A percentile compares a stretch with the other conserved stretches of the same genome.
phyloP scores from a whole-genome alignment of 2,329 filamentous ascomycete genomes.

The Alternaria sp. region DNA sequence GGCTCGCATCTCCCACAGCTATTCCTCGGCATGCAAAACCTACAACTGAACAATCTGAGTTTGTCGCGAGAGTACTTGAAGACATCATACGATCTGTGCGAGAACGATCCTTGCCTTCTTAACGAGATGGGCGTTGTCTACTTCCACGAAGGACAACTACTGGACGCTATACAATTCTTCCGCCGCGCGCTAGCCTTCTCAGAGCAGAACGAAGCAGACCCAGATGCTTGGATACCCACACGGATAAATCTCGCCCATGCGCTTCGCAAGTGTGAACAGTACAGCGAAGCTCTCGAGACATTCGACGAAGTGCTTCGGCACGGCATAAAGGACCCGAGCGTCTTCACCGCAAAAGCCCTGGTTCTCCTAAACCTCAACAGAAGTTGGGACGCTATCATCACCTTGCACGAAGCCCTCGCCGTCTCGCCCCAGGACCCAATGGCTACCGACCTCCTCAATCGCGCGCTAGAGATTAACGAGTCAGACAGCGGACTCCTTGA shows the following conservation, averaged over 20 bases:
- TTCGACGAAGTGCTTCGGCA: slow-evolving; percentile 88
- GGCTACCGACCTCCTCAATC: slow-evolving; percentile 77
- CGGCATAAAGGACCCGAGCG: slow-evolving; percentile 77
- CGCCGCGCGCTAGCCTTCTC: slow-evolving; percentile 77
- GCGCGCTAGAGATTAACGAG: slow-evolving; percentile 62
- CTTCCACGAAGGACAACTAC: slow-evolving; percentile 84
- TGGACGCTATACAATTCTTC: slow-evolving; percentile 80
- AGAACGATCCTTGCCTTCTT: slow-evolving; percentile 84
- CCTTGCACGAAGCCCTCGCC: slow-evolving; percentile 84
- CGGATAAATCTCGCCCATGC: slow-evolving; percentile 91
- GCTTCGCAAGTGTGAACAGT: slow-evolving; percentile 73
- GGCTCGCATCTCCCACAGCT: slow-evolving; percentile 95
- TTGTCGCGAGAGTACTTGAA: slow-evolving; percentile 94
- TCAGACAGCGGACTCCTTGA: slow-evolving; percentile 19
- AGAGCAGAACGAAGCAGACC: slow-evolving; percentile 80
- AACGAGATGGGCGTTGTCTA: slow-evolving; percentile 97
- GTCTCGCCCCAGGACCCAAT: slow-evolving; percentile 81
- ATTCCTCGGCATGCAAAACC: slow-evolving; percentile 97
- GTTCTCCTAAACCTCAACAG: slow-evolving; percentile 79
- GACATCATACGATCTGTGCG: slow-evolving; percentile 82
- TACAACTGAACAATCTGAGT: slow-evolving; percentile 92
- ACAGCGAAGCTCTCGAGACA: slow-evolving; percentile 74
- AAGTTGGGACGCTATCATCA: slow-evolving; percentile 77
- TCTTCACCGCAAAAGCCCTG: slow-evolving; percentile 84
- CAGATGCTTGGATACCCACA: slow-evolving; percentile 81